Base-by-base conservation (phyloP, 352 stramenopile genomes). In the Pythium brassicae region DNA sequence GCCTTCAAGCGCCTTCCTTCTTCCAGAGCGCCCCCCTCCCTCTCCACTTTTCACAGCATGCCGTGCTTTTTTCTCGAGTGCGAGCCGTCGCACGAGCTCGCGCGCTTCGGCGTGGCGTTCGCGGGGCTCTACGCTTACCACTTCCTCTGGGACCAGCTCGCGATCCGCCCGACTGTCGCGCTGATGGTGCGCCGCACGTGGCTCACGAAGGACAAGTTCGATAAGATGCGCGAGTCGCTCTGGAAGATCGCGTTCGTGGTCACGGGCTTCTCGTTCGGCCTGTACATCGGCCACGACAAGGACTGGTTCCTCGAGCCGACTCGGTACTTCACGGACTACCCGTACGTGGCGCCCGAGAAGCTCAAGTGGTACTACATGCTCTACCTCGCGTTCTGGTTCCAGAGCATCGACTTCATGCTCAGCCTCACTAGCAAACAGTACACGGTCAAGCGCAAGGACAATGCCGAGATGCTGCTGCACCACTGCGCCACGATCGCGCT, bases 311-410 rank as follows among this genome's bases (percentile, higher is more conserved):
- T 92, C 58, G 79, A 85, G 63, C 81, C 80, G 60, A 66, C 75
- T 22, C 68, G 68, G 27, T 92, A 89, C 66, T 92, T 84, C 48
- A 68, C 62, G 35, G 68, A 71, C 17, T 92, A 75, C 54, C 82
- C 82, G 45, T 71, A 66, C 42, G 45, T 54, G 22, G 50, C 76
- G 43, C 71, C 63, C 37, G 82, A 92, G 70, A 29, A 42, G 11
- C 62, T 83, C 56, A 77, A 75, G 62, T 92, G 82, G 82, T 87
- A 92, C 76, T 92, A 92, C 68, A 89, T 89, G 78, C 76, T 89
- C 63, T 92, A 92, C 71, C 71, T 90, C 48, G 65, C 72, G 59
- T 92, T 85, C 62, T 92, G 82, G 82, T 56, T 92, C 62, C 82
- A 92, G 68, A 82, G 78, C 64, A 82, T 89, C 61, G 82, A 90